Base-by-base conservation (phyloP, 192 early-diverging fungal genomes). In the Coemansia sp. region DNA sequence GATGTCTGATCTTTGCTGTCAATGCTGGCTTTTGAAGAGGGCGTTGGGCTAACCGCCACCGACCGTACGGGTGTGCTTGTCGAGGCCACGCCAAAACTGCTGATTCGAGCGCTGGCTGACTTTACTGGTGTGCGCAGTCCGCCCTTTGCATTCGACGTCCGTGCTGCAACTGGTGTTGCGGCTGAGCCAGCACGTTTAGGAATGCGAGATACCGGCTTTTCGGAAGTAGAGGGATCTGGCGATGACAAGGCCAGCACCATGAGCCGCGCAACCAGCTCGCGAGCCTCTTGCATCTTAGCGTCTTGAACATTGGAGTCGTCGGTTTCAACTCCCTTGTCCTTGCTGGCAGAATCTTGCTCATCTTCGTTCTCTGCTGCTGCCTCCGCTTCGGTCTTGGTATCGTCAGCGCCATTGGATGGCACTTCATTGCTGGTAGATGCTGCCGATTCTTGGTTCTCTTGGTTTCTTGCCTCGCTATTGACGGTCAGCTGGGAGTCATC, bases 41-140 rank as follows among this genome's bases (percentile, higher is more conserved):
- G 77, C 5, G 77, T 69, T 37, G 77, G 71, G 29, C 77, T 71
- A 7, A 61, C 72, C 8, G 50, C 47, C 41, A 66, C n/a, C 6
- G 77, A 74, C 25, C 77, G 77, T 19, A 80, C 77, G 5, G 77
- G 77, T 14, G 63, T 71, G 64, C 47, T 80, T 31, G 65, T 61
- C 7, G 77, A 80, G 35, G 77, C 77, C 26, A 80, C 77, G 21
- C 77, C 77, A 68, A 80, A 80, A 54, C 72, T 80, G 61, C 77
- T 80, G 64, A 80, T 80, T 8, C 77, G 77, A 19, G 68, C 49
- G 48, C 68, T 63, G 41, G 68, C 4, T 16, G 68, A 57, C 17
- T 71, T 74, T 25, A 57, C 56, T 8, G 71, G 77, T 14, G 71
- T 64, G 56, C 77, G 77, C 52, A 71, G 39, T 3, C 65, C 61